Conservation (phyloP, 2,329 filamentous ascomycete genomes). For the Proliferodiscus dingleyae region DNA sequence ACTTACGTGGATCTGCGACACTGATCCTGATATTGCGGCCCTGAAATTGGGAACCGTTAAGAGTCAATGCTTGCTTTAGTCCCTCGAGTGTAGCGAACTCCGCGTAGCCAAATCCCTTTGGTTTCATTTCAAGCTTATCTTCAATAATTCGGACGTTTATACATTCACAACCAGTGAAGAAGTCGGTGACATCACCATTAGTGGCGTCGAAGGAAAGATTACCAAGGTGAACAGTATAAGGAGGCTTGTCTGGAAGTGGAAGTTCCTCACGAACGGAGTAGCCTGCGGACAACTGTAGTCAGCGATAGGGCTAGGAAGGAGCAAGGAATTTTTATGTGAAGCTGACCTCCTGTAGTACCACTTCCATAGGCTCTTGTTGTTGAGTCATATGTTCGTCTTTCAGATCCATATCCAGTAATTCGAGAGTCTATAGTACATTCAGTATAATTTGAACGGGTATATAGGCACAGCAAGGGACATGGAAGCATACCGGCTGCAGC, state of each 20-base stretch:
- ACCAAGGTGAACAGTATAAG: constrained; percentile 91
- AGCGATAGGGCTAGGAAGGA: constrained; percentile 7
- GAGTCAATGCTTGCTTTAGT: constrained; percentile 80
- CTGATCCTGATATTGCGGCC: constrained; percentile 88
- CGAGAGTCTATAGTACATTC: constrained; percentile 30
- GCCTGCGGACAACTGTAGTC: constrained; percentile 35
- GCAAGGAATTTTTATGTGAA: constrained; percentile 6
- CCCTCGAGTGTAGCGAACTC: constrained; percentile 87
- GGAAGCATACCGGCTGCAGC: constrained; percentile 30
- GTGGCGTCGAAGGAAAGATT: constrained; percentile 96
- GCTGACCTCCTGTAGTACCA: constrained; percentile 26
- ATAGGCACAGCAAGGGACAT: too few species aligned
- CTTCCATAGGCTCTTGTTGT: constrained; percentile 30
- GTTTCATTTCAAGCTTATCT: constrained; percentile 87
- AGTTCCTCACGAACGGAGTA: constrained; percentile 68
- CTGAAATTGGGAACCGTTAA: constrained; percentile 78
- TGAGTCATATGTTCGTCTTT: constrained; percentile 31
- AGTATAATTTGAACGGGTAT: constrained; percentile 8
- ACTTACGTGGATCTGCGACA: constrained; percentile 95
- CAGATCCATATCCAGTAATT: constrained; percentile 28
- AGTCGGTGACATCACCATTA: constrained; percentile 73
- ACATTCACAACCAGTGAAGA: constrained; percentile 80
- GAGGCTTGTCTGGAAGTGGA: constrained; percentile 85
- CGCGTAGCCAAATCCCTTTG: constrained; percentile 97
- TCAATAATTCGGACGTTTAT: constrained; percentile 93